Evolutionary conservation across 345 rosid species (phyloP).

Genomic region (Eucalyptus rudis): DNA sequence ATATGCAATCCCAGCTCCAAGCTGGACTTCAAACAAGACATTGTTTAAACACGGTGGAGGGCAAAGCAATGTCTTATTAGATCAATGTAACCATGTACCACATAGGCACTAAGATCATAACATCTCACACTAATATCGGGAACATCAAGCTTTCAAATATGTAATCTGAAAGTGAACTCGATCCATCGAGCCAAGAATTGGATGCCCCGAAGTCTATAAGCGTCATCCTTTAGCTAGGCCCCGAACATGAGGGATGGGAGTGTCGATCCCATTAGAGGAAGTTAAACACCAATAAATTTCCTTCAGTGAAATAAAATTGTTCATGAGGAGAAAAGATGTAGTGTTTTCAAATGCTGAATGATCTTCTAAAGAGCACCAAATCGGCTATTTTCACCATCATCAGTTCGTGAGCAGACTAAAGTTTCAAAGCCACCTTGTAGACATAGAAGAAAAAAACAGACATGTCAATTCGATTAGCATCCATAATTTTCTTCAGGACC

Average conservation of each 20-base stretch:
- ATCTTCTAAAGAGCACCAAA: neutral
- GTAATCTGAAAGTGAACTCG: neutral
- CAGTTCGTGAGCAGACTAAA: neutral
- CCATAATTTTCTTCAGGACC: neutral
- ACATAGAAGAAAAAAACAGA: neutral
- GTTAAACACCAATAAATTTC: neutral
- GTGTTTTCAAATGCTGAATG: neutral
- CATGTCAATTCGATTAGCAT: neutral
- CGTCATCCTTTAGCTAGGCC: neutral
- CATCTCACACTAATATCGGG: neutral
- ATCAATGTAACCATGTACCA: neutral
- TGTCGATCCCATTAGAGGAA: neutral
- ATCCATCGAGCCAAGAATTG: neutral
- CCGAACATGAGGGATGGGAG: neutral
- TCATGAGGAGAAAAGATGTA: neutral
- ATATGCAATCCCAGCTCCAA: neutral
- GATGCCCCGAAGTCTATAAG: neutral
- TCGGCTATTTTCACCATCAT: neutral
- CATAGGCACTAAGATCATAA: neutral
- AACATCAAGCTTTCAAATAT: neutral
- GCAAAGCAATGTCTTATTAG: neutral
- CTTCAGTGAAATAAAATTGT: neutral
- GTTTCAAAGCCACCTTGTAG: neutral
- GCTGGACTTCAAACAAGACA: neutral
- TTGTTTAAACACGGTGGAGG: neutral